These are phyloP conservation scores for Dendrocalamus sinicus DNA, from an alignment of 176 grass and related monocot species.

Conservation along the genomic window DNA sequence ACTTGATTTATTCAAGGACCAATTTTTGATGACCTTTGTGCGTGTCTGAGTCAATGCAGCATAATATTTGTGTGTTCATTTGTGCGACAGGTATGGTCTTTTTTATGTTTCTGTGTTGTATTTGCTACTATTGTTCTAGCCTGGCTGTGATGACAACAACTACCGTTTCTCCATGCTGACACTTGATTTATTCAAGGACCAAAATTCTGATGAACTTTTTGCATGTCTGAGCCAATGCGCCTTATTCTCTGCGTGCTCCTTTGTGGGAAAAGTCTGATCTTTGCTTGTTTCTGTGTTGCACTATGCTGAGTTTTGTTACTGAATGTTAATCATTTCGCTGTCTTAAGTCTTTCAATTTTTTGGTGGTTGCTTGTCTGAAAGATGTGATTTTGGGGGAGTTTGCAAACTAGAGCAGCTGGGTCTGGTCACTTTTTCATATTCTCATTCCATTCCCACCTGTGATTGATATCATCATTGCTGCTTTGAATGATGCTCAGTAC, in stretches of 20 bases:
- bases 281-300: background rate
- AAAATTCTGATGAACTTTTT: conserved; percentile 54
- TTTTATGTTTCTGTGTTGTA: background rate
- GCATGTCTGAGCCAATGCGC: conserved; percentile 46
- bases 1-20: conserved; percentile 39
- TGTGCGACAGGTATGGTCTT: background rate
- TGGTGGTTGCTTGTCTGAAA: background rate
- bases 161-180: conserved; percentile 58
- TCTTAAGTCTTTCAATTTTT: too few relatives aligned
- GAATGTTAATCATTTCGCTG: too few relatives aligned
- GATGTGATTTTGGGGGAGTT: background rate
- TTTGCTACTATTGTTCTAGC: conserved; percentile 13
- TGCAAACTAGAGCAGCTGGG: background rate
- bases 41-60: conserved; percentile 48
- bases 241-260: background rate
- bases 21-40: conserved; percentile 60
- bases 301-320: background rate
- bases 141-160: conserved; percentile 53
- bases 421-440: background rate
- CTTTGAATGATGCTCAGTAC: background rate
- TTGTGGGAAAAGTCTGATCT: background rate
- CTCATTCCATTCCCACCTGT: background rate
- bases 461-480: background rate
- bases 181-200: conserved; percentile 44
- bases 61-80: background rate